These are phyloP conservation scores for Leucocoprinus leucothites DNA, from an alignment of 768 basidiomycete species.

Conservation along the genomic window DNA sequence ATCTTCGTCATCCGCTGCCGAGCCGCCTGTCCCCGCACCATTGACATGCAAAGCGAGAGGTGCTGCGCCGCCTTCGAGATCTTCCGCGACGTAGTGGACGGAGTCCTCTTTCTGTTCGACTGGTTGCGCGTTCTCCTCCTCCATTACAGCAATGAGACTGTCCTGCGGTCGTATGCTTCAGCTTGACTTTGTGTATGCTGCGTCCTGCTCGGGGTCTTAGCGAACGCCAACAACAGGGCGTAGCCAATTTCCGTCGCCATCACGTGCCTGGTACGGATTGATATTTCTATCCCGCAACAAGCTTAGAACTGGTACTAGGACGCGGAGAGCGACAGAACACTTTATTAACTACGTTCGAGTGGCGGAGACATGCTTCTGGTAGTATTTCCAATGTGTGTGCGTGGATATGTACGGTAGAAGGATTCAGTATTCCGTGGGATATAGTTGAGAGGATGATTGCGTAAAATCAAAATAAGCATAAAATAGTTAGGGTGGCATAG, in stretches of 20 bases:
- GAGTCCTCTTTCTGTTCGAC: neutral
- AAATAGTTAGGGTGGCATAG: no score
- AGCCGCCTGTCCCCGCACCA: neutral
- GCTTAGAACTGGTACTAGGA: no score
- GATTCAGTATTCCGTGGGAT: no score
- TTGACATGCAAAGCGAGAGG: constrained; percentile 6
- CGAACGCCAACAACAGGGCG: neutral
- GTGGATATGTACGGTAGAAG: no score
- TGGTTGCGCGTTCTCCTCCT: constrained; percentile 3
- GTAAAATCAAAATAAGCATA: no score
- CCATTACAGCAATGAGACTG: neutral
- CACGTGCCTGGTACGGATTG: constrained; percentile 8
- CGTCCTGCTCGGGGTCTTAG: neutral
- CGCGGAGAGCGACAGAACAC: no score
- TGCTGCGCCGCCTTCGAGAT: neutral
- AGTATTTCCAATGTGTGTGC: no score
- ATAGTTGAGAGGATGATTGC: no score
- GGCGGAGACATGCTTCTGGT: no score
- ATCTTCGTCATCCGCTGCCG: neutral
- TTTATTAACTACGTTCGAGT: no score
- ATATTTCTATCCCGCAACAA: no score
- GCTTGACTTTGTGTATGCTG: neutral
- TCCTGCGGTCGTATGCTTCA: neutral
- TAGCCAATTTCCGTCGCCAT: constrained; percentile 7
- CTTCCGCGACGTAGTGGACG: neutral